A percentile compares a stretch with the other conserved stretches of the same genome.
Evolutionary conservation across 148 eudicot species (phyloP).

Genomic region (Spergularia marina): DNA sequence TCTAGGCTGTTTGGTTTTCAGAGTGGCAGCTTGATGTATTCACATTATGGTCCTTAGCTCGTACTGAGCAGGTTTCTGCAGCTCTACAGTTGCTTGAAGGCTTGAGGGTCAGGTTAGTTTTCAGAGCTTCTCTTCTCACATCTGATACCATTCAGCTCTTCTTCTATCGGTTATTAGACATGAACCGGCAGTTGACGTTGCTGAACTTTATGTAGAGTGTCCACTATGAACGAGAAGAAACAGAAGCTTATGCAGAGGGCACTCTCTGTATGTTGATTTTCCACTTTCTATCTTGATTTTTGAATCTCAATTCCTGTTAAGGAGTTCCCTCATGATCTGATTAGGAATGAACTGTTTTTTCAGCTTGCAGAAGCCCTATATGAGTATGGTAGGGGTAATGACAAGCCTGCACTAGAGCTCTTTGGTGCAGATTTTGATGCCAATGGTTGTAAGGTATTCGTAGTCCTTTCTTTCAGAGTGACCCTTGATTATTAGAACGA

Average conservation of each 20-base stretch:
- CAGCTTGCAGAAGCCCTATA: constrained; percentile 84
- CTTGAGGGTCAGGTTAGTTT: constrained; percentile 51
- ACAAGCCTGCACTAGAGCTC: constrained; percentile 49
- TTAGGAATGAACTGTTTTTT: not conserved
- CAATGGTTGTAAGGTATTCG: constrained; percentile 61
- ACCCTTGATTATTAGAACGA: not conserved
- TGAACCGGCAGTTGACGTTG: not conserved
- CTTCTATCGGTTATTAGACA: not conserved
- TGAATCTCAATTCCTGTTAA: too few relatives aligned
- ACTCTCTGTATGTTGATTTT: constrained; percentile 53
- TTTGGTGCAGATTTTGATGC: constrained; percentile 74
- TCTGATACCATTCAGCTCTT: constrained; percentile 1
- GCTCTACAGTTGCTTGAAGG: constrained; percentile 63
- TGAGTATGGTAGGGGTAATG: constrained; percentile 69
- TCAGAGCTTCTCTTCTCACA: not conserved
- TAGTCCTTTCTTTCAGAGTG: not conserved
- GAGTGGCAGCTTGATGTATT: constrained; percentile 90
- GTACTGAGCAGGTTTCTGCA: constrained; percentile 39
- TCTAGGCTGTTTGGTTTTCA: constrained; percentile 58
- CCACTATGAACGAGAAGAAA: constrained; percentile 65
- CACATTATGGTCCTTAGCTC: constrained; percentile 66
- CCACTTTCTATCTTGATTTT: not conserved
- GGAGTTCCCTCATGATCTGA: not conserved
- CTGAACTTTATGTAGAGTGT: constrained; percentile 40
- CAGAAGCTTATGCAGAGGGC: constrained; percentile 54